Conservation (phyloP, 768 basidiomycete species). For the Tremella yokohamensis region DNA sequence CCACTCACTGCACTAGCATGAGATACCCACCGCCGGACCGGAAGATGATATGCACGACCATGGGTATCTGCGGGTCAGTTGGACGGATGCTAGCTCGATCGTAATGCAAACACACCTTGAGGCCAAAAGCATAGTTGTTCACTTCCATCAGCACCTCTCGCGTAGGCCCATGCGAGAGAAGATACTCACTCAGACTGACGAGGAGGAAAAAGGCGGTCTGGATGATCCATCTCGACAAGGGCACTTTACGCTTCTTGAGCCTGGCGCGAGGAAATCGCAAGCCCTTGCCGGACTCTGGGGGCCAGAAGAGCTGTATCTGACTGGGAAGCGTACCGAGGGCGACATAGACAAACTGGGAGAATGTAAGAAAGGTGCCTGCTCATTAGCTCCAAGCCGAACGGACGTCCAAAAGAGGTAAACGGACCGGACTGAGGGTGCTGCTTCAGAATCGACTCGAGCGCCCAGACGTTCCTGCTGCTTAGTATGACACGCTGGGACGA, state of each 20-base stretch:
- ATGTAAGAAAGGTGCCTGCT: slow-evolving; percentile 73
- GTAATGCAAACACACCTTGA: slow-evolving; percentile 32
- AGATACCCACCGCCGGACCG: slow-evolving; percentile 66
- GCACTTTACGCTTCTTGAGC: slow-evolving; percentile 66
- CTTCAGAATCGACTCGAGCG: slow-evolving; percentile 69
- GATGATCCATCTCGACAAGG: slow-evolving; percentile 63
- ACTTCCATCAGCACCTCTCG: slow-evolving; percentile 46
- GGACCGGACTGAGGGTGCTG: slow-evolving; percentile 67
- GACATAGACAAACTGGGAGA: slow-evolving; percentile 78
- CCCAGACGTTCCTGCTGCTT: slow-evolving; percentile 63
- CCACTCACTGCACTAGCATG: slow-evolving; percentile 13
- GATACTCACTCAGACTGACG: slow-evolving; percentile 56
- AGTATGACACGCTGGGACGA: neutral
- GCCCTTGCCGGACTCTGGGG: slow-evolving; percentile 7
- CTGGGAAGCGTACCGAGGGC: slow-evolving; percentile 64
- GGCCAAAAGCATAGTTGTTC: slow-evolving; percentile 73
- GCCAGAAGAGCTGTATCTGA: slow-evolving; percentile 56
- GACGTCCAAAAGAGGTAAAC: slow-evolving; percentile 9
- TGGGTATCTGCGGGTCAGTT: slow-evolving; percentile 58
- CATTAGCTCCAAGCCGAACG: neutral
- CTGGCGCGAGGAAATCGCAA: slow-evolving; percentile 46
- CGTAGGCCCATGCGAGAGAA: neutral
- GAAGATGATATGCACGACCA: slow-evolving; percentile 77
- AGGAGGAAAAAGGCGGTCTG: slow-evolving; percentile 68
- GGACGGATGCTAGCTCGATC: neutral